These are phyloP conservation scores for Pisolithus microcarpus DNA, from an alignment of 768 basidiomycete species.

Conservation along the genomic window DNA sequence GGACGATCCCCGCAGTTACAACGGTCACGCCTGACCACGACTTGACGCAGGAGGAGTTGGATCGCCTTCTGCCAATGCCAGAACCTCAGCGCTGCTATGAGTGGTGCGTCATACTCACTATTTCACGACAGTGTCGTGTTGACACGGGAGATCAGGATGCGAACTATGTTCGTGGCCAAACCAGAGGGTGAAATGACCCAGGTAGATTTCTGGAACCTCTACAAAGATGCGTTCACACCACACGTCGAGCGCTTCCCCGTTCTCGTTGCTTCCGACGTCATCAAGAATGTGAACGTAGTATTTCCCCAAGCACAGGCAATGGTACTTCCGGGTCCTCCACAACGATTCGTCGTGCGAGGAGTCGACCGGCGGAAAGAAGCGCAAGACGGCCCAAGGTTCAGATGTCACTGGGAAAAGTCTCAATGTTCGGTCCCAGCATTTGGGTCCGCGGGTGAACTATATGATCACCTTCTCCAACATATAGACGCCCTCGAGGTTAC, in stretches of 20 bases:
- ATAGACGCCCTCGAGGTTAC: conserved; percentile 37
- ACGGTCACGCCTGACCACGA: conserved; percentile 52
- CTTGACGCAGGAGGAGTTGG: conserved; percentile 63
- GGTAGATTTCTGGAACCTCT: conserved; percentile 92
- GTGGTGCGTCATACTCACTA: conserved; percentile 43
- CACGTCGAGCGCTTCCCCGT: conserved; percentile 50
- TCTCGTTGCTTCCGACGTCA: conserved; percentile 85
- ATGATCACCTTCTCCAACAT: conserved; percentile 62
- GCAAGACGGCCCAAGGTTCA: conserved; percentile 53
- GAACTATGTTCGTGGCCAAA: conserved; percentile 72
- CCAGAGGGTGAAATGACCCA: conserved; percentile 81
- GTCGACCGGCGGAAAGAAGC: conserved; percentile 63
- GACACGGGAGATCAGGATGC: conserved; percentile 63
- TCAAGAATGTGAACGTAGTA: conserved; percentile 83
- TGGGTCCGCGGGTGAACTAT: conserved; percentile 54
- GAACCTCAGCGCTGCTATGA: conserved; percentile 81
- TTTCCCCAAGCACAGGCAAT: conserved; percentile 85
- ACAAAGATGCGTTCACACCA: conserved; percentile 74
- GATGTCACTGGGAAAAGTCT: conserved; percentile 70
- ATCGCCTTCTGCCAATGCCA: conserved; percentile 44
- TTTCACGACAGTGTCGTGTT: conserved; percentile 4
- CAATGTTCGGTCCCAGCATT: conserved; percentile 46
- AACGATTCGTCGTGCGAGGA: conserved; percentile 83
- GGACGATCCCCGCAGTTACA: conserved; percentile 50
- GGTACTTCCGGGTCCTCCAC: conserved; percentile 66